These are phyloP conservation scores for Rhizopogon parksii DNA, from an alignment of 1,284 basidiomycete species.

Conservation along the genomic window DNA sequence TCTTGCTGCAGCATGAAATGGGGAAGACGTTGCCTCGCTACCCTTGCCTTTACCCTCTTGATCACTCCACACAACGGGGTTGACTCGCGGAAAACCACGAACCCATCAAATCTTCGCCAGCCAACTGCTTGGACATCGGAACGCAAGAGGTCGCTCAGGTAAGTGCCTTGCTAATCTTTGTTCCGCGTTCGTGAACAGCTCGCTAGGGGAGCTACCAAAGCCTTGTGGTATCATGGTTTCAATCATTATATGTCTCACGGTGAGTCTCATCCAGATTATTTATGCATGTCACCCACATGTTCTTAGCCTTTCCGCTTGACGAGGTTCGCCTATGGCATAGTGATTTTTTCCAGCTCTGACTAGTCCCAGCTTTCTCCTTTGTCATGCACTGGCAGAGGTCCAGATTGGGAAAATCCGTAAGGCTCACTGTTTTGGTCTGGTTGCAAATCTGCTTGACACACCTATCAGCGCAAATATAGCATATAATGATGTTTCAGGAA, in stretches of 20 bases:
- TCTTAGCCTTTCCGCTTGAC: constrained; percentile 71
- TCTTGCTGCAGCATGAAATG: constrained; percentile 49
- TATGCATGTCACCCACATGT: constrained; percentile 6
- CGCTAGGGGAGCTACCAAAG: constrained; percentile 59
- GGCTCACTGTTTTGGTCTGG: constrained; percentile 24
- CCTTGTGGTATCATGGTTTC: constrained; percentile 80
- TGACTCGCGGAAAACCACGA: constrained; percentile 24
- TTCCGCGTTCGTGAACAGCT: constrained; percentile 3
- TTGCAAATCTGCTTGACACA: constrained; percentile 10
- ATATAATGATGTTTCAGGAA: constrained; percentile 80
- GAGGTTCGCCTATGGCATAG: constrained; percentile 42
- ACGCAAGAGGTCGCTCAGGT: constrained; percentile 60
- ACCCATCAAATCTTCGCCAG: constrained; percentile 29
- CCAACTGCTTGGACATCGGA: constrained; percentile 49
- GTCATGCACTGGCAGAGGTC: constrained; percentile 77
- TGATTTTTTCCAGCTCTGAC: not conserved
- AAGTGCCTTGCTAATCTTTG: constrained; percentile 15
- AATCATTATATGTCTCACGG: constrained; percentile 74
- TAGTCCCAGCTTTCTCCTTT: constrained; percentile 67
- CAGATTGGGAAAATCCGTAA: constrained; percentile 74
- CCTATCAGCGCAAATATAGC: constrained; percentile 55
- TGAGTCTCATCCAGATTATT: constrained; percentile 27
- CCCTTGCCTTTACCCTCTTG: not conserved
- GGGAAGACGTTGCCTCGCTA: constrained; percentile 48
- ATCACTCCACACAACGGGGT: not conserved